phyloP scores from a whole-genome alignment of 352 stramenopile species.

The Phytophthora chlamydospora region DNA sequence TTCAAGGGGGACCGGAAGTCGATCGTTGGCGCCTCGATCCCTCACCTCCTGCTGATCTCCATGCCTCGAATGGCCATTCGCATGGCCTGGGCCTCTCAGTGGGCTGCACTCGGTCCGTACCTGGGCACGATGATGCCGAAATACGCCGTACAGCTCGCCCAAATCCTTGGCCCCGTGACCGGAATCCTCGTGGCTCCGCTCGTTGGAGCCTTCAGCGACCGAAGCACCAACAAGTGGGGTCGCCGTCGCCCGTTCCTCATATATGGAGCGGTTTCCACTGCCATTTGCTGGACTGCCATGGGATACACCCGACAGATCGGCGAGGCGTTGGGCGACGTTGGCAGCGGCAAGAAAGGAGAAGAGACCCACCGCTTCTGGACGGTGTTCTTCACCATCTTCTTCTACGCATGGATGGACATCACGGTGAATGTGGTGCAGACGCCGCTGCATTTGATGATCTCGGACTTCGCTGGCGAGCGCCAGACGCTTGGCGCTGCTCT shows the following conservation, averaged over 20 bases:
- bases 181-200: slow-evolving; percentile 30
- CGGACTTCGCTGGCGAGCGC: slow-evolving; percentile 31
- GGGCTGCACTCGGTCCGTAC: slow-evolving; percentile 32
- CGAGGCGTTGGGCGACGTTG: slow-evolving; percentile 27
- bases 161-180: slow-evolving; percentile 31
- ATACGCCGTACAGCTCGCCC: slow-evolving; percentile 32
- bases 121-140: slow-evolving; percentile 35
- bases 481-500: slow-evolving; percentile 30
- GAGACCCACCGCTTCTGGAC: slow-evolving; percentile 31
- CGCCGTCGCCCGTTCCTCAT: slow-evolving; percentile 35
- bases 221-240: slow-evolving; percentile 28
- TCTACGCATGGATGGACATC: slow-evolving; percentile 39
- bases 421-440: slow-evolving; percentile 36
- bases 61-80: slow-evolving; percentile 38
- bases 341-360: slow-evolving; percentile 30
- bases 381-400: slow-evolving; percentile 33
- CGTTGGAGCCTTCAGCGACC: slow-evolving; percentile 34
- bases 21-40: slow-evolving; percentile 26
- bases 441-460: slow-evolving; percentile 25
- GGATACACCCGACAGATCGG: slow-evolving; percentile 59
- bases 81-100: slow-evolving; percentile 33
- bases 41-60: slow-evolving; percentile 29
- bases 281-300: slow-evolving; percentile 59
- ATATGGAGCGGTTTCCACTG: slow-evolving; percentile 26
- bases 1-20: slow-evolving; percentile 22